These are phyloP conservation scores for Russula compacta DNA, from an alignment of 768 basidiomycete species.

Conservation along the genomic window DNA sequence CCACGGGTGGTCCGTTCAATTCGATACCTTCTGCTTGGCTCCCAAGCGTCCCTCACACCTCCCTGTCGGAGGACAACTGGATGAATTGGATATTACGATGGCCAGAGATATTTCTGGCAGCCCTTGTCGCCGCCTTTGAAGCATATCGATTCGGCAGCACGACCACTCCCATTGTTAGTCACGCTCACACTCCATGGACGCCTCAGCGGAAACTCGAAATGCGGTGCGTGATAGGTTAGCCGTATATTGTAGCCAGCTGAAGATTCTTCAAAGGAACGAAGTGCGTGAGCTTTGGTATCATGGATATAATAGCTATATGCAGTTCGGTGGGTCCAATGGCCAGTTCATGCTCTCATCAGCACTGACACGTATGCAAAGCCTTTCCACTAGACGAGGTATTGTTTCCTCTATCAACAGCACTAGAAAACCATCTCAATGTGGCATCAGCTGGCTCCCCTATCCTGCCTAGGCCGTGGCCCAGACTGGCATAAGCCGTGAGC, in stretches of 20 bases:
- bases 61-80: conserved; percentile 4
- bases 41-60: neutral
- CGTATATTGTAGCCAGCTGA: neutral
- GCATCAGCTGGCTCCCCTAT: conserved; percentile 71
- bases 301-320: conserved; percentile 86
- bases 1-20: neutral
- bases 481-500: conserved; percentile 76
- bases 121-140: conserved; percentile 33
- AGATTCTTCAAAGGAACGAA: conserved; percentile 45
- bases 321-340: conserved; percentile 42
- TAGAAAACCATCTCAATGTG: conserved; percentile 1
- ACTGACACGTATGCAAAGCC: conserved; percentile 35
- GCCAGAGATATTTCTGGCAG: conserved; percentile 39
- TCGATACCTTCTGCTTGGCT: neutral
- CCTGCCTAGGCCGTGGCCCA: conserved; percentile 81
- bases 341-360: conserved; percentile 16
- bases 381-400: conserved; percentile 78
- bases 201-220: conserved; percentile 44
- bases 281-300: conserved; percentile 82
- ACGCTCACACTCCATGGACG: conserved; percentile 37
- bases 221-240: conserved; percentile 35
- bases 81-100: conserved; percentile 41
- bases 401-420: conserved; percentile 1
- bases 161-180: conserved; percentile 1
- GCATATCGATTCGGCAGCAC: conserved; percentile 16